Percentiles rank a stretch among this genome's conserved stretches.
Evolutionary conservation across 192 early-diverging fungal species (phyloP).

Genomic region (Backusella sp.): DNA sequence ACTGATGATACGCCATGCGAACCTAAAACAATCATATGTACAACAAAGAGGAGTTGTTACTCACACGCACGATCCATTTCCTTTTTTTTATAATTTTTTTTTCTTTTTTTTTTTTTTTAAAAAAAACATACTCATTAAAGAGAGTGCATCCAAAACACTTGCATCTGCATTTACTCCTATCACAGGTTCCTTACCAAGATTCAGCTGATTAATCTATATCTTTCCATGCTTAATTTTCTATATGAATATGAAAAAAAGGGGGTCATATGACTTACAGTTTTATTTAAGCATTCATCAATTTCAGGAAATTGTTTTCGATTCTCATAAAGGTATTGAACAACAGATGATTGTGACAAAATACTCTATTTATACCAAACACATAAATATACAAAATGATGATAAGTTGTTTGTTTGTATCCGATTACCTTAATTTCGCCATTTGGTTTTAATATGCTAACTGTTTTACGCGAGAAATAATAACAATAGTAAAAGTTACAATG

Average conservation of each 20-base stretch:
- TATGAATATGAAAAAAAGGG: not conserved
- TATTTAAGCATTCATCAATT: conserved; percentile 43
- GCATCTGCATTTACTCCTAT: conserved; percentile 50
- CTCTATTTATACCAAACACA: conserved; percentile 36
- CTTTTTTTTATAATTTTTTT: not conserved
- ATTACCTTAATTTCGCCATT: conserved; percentile 50
- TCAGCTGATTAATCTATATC: conserved; percentile 48
- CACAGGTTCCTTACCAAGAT: conserved; percentile 56
- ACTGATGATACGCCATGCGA: conserved; percentile 60
- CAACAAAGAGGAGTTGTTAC: not conserved
- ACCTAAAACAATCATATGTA: conserved; percentile 30
- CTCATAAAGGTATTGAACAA: conserved; percentile 67
- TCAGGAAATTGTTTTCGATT: conserved; percentile 49
- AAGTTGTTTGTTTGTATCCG: not conserved
- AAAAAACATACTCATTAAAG: conserved; percentile 50
- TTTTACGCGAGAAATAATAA: not conserved
- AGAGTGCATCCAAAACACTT: conserved; percentile 65
- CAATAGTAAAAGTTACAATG: not conserved
- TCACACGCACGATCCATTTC: conserved; percentile 6
- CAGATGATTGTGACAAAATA: conserved; percentile 75
- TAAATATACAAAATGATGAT: not conserved
- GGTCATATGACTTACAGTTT: conserved; percentile 36
- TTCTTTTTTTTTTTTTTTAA: not conserved
- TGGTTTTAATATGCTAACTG: conserved; percentile 69
- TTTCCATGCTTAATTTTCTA: not conserved